Base-by-base conservation (phyloP, 371 early-diverging fungal genomes). In the Mucor racemosus region DNA sequence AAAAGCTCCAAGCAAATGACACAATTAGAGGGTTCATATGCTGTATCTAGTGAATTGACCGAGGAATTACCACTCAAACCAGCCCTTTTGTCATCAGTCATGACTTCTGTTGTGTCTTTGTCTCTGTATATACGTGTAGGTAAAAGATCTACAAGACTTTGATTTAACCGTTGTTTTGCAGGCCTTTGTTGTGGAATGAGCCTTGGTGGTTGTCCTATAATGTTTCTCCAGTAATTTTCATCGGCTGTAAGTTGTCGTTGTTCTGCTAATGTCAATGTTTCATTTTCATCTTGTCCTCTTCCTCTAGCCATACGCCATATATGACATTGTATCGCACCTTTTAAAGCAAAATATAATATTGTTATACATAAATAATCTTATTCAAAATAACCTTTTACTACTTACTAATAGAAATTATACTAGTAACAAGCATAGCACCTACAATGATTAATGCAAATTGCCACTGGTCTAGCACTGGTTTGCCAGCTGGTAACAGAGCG, bases 1-100 rank as follows among this genome's bases (percentile, higher is more conserved):
- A 89, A 94, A 9, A 84, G 86, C 59, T 88, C 87, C 53, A 95
- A 72, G 64, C 96, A 96, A 46, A 96, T 90, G 11, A 90, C 88
- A 71, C 96, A 95, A 31, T 26, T 35, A 5, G 67, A 54, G 4
- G 60, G 35, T 26, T 60, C 36, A 14, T 48, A 40, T 15, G 53
- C 36, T 14, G 62, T 62, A 1, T 50, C 62, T 50, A 62, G 21
- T 31, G 62, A 62, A 8, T 39, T 50, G 10, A 26, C 39, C 1
- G 62, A 62, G 15, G 50, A 7, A 26, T 53, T 62, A 13, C 21
- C 21, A 2, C 19, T 38, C 9, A 3, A 21, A 26, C 3, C 10
- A 26, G 0, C 10, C 46, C 50, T 6, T 36, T 15, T 5, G 8
- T 34, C 55, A 31, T 41, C 60, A 31, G 6, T 8, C 4, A 4